Evolutionary conservation across 179 eudicot species (phyloP), one percentile per base, ranked within the genome.

Genomic region (Spinacia oleracea): DNA sequence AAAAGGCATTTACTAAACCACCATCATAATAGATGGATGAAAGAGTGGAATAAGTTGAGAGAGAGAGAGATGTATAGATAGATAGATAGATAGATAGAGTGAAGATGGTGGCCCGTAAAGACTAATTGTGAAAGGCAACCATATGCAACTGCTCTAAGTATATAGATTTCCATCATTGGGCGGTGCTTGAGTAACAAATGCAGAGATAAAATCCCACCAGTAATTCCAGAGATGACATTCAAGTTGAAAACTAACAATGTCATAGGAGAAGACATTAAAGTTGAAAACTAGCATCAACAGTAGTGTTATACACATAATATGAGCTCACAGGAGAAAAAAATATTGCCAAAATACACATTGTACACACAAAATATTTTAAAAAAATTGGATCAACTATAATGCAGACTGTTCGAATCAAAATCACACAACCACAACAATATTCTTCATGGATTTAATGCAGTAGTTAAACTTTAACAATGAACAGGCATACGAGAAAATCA

Each of bases 91-190:
- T 9, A 29, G 14, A 20, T 38, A 60, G 35, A 62, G 35, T 48
- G 35, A 50, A 27, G 58, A 16, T 60, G 79, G 74, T 70, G 78
- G 76, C 20, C 20, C 53, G 82, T 42, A 77, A 77, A 85, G 77
- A 42, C 48, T 29, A 75, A 71, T 31, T 77, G 83, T 8, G 74
- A 58, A 51, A 32, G 42, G 11, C 18, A 72, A 34, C 85, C 74
- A 71, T 74, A 77, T 23, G 80, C 81, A 80, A 59, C 88, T 74
- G 83, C 88, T 85, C 88, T 80, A 63, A 21, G 20, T 68, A 59
- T 73, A 43, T 40, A 35, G 38, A 51, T 78, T 64, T 77, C 81
- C 85, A 85, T 85, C 87, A 85, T 69, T 32, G 85, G 87, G 85
- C 79, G 63, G 40, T 48, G 35, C 40, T 25, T 70, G 2, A 35